Conservation (phyloP, 441 rosid genomes). For the Adansonia rubrostipa region DNA sequence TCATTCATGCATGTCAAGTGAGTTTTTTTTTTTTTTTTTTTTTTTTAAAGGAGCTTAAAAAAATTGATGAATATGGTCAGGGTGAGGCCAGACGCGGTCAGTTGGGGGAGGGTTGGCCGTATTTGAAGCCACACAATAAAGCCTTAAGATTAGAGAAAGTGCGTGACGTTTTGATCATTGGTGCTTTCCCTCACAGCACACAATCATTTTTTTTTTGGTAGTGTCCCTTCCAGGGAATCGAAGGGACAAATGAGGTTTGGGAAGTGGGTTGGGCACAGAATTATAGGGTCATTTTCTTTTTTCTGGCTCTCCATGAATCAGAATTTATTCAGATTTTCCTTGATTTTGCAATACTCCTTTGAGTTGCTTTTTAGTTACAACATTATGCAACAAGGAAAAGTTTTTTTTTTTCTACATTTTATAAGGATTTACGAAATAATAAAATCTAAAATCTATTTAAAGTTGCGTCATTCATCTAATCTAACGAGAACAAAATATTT, state of each 20-base stretch:
- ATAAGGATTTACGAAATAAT: too few species aligned
- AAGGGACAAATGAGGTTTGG: slow-evolving; percentile 31
- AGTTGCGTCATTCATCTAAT: too few species aligned
- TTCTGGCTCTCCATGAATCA: not conserved
- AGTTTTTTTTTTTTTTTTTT: not conserved
- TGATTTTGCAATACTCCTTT: not conserved
- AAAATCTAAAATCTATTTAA: too few species aligned
- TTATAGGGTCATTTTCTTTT: not conserved
- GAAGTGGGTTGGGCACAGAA: slow-evolving; percentile 6
- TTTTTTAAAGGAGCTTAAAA: not conserved
- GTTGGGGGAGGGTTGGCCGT: slow-evolving; percentile 19
- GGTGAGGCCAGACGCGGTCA: slow-evolving; percentile 23
- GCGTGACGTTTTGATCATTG: slow-evolving; percentile 16
- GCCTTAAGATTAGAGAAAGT: not conserved
- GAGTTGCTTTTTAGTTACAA: too few species aligned
- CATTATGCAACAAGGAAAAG: not conserved
- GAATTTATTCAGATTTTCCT: not conserved
- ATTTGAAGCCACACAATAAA: not conserved
- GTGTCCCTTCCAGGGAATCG: slow-evolving; percentile 26
- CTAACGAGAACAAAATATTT: too few species aligned
- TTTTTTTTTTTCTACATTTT: not conserved
- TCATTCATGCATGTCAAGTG: not conserved
- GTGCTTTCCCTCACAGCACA: slow-evolving; percentile 15
- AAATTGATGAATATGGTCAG: slow-evolving; percentile 7
- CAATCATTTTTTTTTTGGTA: not conserved